These are phyloP conservation scores for Metschnikowia chrysomelidarum DNA, from an alignment of 805 yeast genomes.

Conservation along the genomic window DNA sequence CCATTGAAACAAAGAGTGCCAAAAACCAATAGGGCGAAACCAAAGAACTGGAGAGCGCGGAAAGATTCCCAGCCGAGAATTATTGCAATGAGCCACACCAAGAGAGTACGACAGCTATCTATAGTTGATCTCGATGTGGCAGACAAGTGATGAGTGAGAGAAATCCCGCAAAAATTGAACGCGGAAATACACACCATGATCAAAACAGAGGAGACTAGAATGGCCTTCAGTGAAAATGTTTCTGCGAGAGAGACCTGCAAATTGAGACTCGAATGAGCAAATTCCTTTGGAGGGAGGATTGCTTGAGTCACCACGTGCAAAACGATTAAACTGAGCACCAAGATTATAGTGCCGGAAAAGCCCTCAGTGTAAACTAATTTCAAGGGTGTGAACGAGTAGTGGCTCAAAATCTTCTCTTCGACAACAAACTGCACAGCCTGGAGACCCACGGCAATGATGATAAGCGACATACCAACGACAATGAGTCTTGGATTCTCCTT, in stretches of 20 bases:
- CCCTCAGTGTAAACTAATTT: slow-evolving; percentile 76
- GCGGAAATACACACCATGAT: slow-evolving; percentile 72
- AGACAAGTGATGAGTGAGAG: slow-evolving; percentile 60
- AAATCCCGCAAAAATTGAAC: slow-evolving; percentile 72
- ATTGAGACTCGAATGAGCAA: slow-evolving; percentile 54
- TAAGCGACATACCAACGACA: slow-evolving; percentile 54
- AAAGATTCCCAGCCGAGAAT: slow-evolving; percentile 74
- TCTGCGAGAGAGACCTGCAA: slow-evolving; percentile 48
- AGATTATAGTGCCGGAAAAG: slow-evolving; percentile 53
- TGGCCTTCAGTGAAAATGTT: slow-evolving; percentile 40
- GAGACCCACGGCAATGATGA: slow-evolving; percentile 61
- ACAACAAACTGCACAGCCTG: slow-evolving; percentile 76
- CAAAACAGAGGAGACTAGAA: slow-evolving; percentile 54
- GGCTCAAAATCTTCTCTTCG: slow-evolving; percentile 65
- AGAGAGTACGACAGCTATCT: slow-evolving; percentile 71
- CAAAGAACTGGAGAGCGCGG: slow-evolving; percentile 57
- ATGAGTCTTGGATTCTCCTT: slow-evolving; percentile 27
- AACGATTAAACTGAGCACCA: slow-evolving; percentile 44
- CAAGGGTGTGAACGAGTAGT: slow-evolving; percentile 55
- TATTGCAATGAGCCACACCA: slow-evolving; percentile 74
- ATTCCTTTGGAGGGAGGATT: slow-evolving; percentile 27
- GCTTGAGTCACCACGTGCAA: slow-evolving; percentile 43
- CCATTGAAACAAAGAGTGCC: slow-evolving; percentile 78
- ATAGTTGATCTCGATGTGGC: slow-evolving; percentile 80
- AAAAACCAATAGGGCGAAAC: slow-evolving; percentile 59